Conservation (phyloP, 2,329 filamentous ascomycete species). For the Coleophoma cylindrospora region DNA sequence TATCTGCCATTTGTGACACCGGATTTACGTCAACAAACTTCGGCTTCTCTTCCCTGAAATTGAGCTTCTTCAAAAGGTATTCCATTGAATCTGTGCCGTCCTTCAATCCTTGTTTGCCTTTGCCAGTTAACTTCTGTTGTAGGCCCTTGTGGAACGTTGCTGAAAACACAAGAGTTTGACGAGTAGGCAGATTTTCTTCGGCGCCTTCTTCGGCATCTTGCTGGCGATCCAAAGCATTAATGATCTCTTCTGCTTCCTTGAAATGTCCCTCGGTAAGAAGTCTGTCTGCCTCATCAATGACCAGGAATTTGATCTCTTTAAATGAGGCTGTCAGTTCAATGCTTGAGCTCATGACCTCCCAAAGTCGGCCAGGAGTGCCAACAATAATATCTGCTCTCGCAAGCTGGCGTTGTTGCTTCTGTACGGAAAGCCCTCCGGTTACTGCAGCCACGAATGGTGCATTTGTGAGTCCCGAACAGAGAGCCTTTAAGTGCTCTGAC, state of each 20-base stretch:
- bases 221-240: slow-evolving; percentile 70
- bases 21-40: slow-evolving; percentile 93
- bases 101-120: slow-evolving; percentile 55
- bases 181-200: slow-evolving; percentile 37
- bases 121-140: slow-evolving; percentile 85
- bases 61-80: slow-evolving; percentile 84
- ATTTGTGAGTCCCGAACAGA: slow-evolving; percentile 59
- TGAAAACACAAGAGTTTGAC: slow-evolving; percentile 94
- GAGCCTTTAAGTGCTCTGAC: slow-evolving; percentile 70
- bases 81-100: slow-evolving; percentile 81
- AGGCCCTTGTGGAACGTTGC: slow-evolving; percentile 91
- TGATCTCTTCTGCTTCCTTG: slow-evolving; percentile 86
- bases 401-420: slow-evolving; percentile 87
- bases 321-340: slow-evolving; percentile 65
- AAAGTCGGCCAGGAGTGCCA: slow-evolving; percentile 84
- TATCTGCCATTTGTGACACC: slow-evolving; percentile 78
- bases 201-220: slow-evolving; percentile 43
- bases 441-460: slow-evolving; percentile 77
- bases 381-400: slow-evolving; percentile 87
- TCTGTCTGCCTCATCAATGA: slow-evolving; percentile 91
- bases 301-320: slow-evolving; percentile 71
- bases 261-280: slow-evolving; percentile 91
- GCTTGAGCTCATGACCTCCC: slow-evolving; percentile 85
- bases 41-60: slow-evolving; percentile 78
- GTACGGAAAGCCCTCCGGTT: slow-evolving; percentile 87